Percentiles rank a stretch among this genome's conserved stretches.
phyloP scores from a whole-genome alignment of 1,284 basidiomycete genomes.

The Cutaneotrichosporon sp. region DNA sequence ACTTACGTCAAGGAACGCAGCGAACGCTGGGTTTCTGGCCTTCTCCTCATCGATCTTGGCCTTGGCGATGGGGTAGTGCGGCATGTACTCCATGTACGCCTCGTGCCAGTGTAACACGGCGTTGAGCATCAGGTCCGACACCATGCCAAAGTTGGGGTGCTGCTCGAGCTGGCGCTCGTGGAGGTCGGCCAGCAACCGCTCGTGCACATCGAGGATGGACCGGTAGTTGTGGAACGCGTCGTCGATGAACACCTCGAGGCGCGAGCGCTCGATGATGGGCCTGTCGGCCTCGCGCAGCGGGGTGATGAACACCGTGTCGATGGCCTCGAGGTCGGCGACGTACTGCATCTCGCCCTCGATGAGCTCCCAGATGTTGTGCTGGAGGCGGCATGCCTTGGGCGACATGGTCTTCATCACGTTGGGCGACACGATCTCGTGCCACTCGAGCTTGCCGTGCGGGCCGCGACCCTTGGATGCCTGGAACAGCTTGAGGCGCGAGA shows the following conservation, averaged over 20 bases:
- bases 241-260: slow-evolving; percentile 74
- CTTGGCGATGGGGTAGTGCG: slow-evolving; percentile 91
- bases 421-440: slow-evolving; percentile 79
- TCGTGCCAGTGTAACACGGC: slow-evolving; percentile 90
- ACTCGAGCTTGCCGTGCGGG: slow-evolving; percentile 71
- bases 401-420: slow-evolving; percentile 66
- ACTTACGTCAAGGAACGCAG: slow-evolving; percentile 75
- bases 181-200: slow-evolving; percentile 76
- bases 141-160: slow-evolving; percentile 76
- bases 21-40: slow-evolving; percentile 75
- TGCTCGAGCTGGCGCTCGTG: slow-evolving; percentile 87
- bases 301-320: slow-evolving; percentile 67
- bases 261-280: slow-evolving; percentile 71
- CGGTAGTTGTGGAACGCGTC: slow-evolving; percentile 89
- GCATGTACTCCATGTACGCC: slow-evolving; percentile 89
- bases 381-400: slow-evolving; percentile 78
- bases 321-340: slow-evolving; percentile 86
- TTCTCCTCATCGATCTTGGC: slow-evolving; percentile 89
- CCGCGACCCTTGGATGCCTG: slow-evolving; percentile 81
- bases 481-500: slow-evolving; percentile 79
- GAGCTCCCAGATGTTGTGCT: slow-evolving; percentile 93
- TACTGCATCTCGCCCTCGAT: slow-evolving; percentile 96
- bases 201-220: slow-evolving; percentile 67
- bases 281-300: slow-evolving; percentile 72
- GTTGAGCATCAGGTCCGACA: slow-evolving; percentile 84